Evolutionary conservation across 192 early-diverging fungal genomes (phyloP).

Genomic region (Thoreauomyces humboldtii): DNA sequence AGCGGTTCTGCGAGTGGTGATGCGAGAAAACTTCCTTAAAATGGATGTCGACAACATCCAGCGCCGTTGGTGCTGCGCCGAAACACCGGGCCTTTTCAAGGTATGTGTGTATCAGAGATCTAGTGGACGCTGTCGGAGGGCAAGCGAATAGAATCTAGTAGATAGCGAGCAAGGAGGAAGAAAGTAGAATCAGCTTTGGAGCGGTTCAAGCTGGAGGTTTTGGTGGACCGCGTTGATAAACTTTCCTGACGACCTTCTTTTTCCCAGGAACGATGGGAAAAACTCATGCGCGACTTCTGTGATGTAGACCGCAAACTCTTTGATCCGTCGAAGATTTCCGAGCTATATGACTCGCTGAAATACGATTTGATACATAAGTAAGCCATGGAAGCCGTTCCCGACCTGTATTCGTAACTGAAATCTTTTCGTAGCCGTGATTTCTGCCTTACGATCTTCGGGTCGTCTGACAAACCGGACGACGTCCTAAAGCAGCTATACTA

Average conservation of each 20-base stretch:
- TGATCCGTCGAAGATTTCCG: conserved; percentile 81
- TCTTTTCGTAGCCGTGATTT: conserved; percentile 5
- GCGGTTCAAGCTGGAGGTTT: neutral
- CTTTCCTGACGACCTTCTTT: neutral
- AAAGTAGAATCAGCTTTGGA: neutral
- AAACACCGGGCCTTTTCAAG: conserved; percentile 76
- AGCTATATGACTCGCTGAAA: conserved; percentile 94
- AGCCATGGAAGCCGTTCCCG: no score
- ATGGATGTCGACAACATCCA: conserved; percentile 64
- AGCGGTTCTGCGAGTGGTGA: conserved; percentile 60
- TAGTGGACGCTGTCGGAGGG: no score
- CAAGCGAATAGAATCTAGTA: no score
- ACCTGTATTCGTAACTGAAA: no score
- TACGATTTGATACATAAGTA: conserved; percentile 96
- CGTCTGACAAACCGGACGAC: conserved; percentile 34
- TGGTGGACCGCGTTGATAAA: no score
- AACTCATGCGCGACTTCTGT: conserved; percentile 88
- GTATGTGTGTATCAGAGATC: no score
- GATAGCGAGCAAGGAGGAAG: neutral
- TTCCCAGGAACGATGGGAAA: conserved; percentile 88
- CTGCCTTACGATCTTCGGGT: conserved; percentile 16
- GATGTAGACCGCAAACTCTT: conserved; percentile 49
- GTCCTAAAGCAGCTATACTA: conserved; percentile 71
- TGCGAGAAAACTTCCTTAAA: conserved; percentile 74
- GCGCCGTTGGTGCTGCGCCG: conserved; percentile 85